Percentiles rank a stretch among this genome's conserved stretches.
Evolutionary conservation across 805 yeast species (phyloP).

Genomic region (Sugiyamaella floridensis): DNA sequence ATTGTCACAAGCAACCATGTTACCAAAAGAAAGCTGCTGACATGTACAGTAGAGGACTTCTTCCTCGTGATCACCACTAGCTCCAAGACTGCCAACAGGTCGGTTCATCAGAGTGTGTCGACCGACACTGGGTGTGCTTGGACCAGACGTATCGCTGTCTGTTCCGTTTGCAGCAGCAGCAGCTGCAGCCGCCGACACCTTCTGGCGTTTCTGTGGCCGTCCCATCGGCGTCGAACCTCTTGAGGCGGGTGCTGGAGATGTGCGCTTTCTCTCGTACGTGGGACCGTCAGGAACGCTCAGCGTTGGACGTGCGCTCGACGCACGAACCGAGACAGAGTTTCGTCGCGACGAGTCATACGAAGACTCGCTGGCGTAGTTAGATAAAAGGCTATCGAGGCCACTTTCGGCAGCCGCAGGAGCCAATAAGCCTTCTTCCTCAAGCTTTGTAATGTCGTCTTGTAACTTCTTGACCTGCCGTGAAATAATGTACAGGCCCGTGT

Average conservation of each 20-base stretch:
- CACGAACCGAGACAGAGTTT: conserved; percentile 7
- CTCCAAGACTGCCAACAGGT: not conserved
- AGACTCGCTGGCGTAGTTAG: conserved; percentile 2
- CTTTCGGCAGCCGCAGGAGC: conserved; percentile 33
- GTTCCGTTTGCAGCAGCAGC: not conserved
- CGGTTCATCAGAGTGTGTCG: not conserved
- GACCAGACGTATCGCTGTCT: not conserved
- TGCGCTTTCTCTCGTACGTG: conserved; percentile 1
- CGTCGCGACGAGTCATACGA: conserved; percentile 4
- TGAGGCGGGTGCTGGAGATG: conserved; percentile 13
- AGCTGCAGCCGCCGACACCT: conserved; percentile 4
- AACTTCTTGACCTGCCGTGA: conserved; percentile 66
- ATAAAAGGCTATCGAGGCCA: conserved; percentile 4
- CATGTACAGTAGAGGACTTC: conserved; percentile 77
- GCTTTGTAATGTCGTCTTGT: conserved; percentile 65
- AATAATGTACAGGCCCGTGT: conserved; percentile 73
- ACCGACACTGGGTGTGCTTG: not conserved
- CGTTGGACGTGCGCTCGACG: not conserved
- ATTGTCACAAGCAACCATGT: conserved; percentile 95
- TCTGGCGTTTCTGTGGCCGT: conserved; percentile 19
- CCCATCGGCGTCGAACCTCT: conserved; percentile 13
- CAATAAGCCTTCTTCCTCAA: conserved; percentile 76
- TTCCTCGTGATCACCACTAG: conserved; percentile 50
- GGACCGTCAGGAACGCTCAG: not conserved
- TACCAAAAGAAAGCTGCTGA: conserved; percentile 89